These are phyloP conservation scores for Apiospora marii DNA, from an alignment of 2,329 filamentous ascomycete genomes.

Conservation along the genomic window DNA sequence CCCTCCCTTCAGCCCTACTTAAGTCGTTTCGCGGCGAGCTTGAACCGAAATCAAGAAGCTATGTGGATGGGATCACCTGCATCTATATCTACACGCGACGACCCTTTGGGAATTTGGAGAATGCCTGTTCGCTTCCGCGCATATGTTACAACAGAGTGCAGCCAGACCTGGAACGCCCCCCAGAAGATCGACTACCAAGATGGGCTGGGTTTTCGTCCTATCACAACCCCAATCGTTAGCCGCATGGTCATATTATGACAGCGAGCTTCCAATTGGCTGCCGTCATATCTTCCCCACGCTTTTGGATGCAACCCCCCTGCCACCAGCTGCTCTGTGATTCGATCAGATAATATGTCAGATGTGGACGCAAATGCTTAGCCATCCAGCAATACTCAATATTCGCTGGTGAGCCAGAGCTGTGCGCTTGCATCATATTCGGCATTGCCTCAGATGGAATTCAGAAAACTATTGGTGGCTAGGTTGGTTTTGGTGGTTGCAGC, in stretches of 20 bases:
- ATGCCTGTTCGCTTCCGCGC: background rate
- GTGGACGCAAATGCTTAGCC: constrained; percentile 23
- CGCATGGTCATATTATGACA: constrained; percentile 39
- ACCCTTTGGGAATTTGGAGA: constrained; percentile 5
- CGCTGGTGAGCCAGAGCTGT: constrained; percentile 24
- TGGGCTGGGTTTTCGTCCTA: constrained; percentile 32
- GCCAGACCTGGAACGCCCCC: background rate
- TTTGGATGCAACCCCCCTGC: constrained; percentile 19
- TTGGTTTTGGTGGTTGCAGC: constrained; percentile 1
- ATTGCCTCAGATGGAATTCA: background rate
- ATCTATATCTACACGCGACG: background rate
- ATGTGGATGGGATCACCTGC: background rate
- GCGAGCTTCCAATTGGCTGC: constrained; percentile 37
- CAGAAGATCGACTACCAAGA: background rate
- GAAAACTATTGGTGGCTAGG: background rate
- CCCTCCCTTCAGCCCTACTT: background rate
- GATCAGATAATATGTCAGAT: constrained; percentile 27
- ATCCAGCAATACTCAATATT: constrained; percentile 25
- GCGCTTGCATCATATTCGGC: constrained; percentile 25
- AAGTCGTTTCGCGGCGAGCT: background rate
- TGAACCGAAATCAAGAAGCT: background rate
- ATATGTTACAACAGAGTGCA: constrained; percentile 14
- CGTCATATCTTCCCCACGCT: constrained; percentile 41
- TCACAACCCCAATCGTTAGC: constrained; percentile 40
- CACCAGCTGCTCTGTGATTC: constrained; percentile 30